Conservation (phyloP, 2,329 filamentous ascomycete species). For the Uncinocarpus reesii region DNA sequence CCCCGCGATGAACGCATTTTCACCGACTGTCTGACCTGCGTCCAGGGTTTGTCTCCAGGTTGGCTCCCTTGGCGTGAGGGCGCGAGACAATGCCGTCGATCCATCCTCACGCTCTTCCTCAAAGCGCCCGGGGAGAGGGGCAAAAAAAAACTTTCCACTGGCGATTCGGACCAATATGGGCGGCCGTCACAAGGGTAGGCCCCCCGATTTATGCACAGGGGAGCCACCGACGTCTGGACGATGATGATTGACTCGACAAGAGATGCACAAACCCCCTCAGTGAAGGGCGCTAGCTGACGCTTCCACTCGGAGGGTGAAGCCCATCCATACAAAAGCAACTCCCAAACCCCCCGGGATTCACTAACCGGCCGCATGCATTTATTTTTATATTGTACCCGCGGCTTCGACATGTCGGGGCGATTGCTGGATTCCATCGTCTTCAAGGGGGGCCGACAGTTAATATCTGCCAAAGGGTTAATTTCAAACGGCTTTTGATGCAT, state of each 20-base stretch:
- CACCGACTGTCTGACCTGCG: not conserved
- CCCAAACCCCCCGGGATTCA: constrained; percentile 4
- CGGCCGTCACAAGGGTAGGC: constrained; percentile 1
- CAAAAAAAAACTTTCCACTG: not conserved
- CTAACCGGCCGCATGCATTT: not conserved
- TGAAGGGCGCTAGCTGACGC: constrained; percentile 8
- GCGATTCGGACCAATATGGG: constrained; percentile 3
- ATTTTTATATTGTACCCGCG: constrained; percentile 5
- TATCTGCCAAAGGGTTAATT: not conserved
- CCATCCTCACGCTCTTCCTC: not conserved
- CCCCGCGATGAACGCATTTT: constrained; percentile 3
- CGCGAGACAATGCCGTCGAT: constrained; percentile 7
- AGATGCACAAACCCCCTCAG: not conserved
- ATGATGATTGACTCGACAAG: not conserved
- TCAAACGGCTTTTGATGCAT: constrained; percentile 5
- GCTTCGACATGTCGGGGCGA: not conserved
- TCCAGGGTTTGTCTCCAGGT: not conserved
- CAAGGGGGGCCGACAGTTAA: constrained; percentile 5
- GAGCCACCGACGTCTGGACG: not conserved
- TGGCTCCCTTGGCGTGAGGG: not conserved
- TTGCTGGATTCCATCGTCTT: constrained; percentile 4
- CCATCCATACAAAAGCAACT: not conserved
- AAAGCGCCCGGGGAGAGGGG: not conserved
- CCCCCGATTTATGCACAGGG: not conserved
- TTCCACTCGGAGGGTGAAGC: constrained; percentile 2